Conservation (phyloP, 345 rosid species). For the Gossypium turneri region DNA sequence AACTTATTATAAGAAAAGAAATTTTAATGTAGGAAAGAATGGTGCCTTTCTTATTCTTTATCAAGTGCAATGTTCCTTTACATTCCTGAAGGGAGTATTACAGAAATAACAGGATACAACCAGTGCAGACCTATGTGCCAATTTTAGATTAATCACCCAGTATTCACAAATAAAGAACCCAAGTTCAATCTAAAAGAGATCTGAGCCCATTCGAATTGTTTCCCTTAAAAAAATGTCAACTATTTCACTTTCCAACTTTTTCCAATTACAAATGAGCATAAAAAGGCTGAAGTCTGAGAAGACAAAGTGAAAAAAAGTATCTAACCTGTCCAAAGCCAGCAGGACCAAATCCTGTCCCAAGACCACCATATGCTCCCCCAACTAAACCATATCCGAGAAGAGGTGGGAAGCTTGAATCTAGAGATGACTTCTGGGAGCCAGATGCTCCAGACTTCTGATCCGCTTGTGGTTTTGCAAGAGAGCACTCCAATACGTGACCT, state of each 20-base stretch:
- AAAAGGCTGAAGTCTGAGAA: background rate
- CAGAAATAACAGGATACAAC: background rate
- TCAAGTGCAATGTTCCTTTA: background rate
- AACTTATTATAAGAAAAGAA: background rate
- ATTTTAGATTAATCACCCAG: background rate
- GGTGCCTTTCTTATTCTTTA: background rate
- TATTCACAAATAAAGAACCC: background rate
- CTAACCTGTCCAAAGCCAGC: constrained; percentile 75
- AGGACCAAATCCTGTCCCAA: constrained; percentile 65
- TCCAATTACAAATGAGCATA: constrained; percentile 13
- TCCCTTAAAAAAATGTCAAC: background rate
- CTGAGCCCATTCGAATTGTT: background rate
- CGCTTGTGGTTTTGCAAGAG: constrained; percentile 89
- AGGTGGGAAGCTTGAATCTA: constrained; percentile 69
- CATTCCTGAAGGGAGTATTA: background rate
- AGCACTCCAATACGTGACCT: constrained; percentile 86
- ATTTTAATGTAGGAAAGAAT: background rate
- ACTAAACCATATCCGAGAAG: constrained; percentile 62
- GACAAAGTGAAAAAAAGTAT: background rate
- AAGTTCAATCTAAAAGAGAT: background rate
- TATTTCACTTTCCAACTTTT: constrained; percentile 14
- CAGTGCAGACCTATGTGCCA: background rate
- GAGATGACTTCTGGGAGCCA: constrained; percentile 47
- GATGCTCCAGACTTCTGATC: constrained; percentile 64
- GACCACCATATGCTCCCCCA: constrained; percentile 58